A percentile compares a stretch with the other conserved stretches of the same genome.
Conservation (phyloP, 2,329 filamentous ascomycete species). For the Dactylellina parvicollis region DNA sequence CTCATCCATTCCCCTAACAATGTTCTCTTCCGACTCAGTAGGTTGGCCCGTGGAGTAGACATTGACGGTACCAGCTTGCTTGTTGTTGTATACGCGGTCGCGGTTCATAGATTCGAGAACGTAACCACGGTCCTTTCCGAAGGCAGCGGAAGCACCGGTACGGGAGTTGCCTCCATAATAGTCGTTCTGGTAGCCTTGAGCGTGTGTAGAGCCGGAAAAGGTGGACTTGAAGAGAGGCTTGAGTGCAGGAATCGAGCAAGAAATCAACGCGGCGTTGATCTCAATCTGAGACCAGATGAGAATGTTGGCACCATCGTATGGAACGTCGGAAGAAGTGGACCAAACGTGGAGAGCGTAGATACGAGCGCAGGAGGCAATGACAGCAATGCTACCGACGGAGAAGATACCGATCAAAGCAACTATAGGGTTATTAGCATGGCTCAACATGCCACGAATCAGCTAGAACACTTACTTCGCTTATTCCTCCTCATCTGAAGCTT, state of each 20-base stretch:
- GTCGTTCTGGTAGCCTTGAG: constrained; percentile 48
- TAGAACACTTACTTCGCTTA: constrained; percentile 57
- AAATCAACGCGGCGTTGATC: constrained; percentile 63
- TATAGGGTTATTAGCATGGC: constrained; percentile 12
- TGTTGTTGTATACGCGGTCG: constrained; percentile 52
- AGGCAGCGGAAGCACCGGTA: constrained; percentile 43
- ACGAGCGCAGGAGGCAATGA: constrained; percentile 58
- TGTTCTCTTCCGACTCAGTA: constrained; percentile 56
- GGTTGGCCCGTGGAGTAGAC: constrained; percentile 52
- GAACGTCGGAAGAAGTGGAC: constrained; percentile 34
- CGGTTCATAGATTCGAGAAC: constrained; percentile 54
- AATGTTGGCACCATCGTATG: constrained; percentile 57
- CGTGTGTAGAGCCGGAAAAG: constrained; percentile 48
- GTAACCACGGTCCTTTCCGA: constrained; percentile 51
- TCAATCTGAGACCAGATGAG: constrained; percentile 60
- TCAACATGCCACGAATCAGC: background rate
- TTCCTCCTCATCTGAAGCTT: constrained; percentile 62
- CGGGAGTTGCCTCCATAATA: constrained; percentile 45
- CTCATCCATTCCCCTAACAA: constrained; percentile 52
- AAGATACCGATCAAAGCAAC: constrained; percentile 56
- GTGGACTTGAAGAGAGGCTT: constrained; percentile 60
- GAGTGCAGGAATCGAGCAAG: constrained; percentile 63
- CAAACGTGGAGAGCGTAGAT: constrained; percentile 58
- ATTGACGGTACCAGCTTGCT: constrained; percentile 50
- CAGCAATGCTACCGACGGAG: constrained; percentile 57